Percentiles rank a stretch among this genome's conserved stretches.
Conservation (phyloP, 306 rosid genomes). For the Glycine latifolia region DNA sequence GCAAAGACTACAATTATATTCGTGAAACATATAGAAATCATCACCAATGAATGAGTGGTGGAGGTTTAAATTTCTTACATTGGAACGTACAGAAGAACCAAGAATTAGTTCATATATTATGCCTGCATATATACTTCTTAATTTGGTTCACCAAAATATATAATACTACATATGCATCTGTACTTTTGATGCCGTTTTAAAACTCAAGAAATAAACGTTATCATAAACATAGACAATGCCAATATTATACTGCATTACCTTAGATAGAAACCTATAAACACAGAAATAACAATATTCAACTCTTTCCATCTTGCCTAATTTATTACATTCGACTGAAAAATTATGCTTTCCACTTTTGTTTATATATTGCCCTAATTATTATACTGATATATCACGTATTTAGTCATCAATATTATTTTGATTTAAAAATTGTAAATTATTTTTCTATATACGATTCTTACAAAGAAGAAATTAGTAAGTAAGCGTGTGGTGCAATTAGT, state of each 20-base stretch:
- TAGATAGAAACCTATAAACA: too few relatives aligned
- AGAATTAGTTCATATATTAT: conserved; percentile 33
- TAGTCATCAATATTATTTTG: too few relatives aligned
- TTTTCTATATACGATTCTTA: too few relatives aligned
- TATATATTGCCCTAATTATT: too few relatives aligned
- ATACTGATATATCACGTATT: too few relatives aligned
- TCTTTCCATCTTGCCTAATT: too few relatives aligned
- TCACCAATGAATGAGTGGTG: conserved; percentile 35
- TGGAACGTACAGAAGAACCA: neutral
- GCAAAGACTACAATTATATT: conserved; percentile 13
- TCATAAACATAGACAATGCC: neutral
- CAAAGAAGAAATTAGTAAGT: too few relatives aligned
- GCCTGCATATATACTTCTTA: conserved; percentile 2
- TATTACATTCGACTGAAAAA: too few relatives aligned
- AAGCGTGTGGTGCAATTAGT: too few relatives aligned
- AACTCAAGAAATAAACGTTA: neutral
- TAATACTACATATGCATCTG: neutral
- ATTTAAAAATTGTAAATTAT: too few relatives aligned
- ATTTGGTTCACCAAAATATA: neutral
- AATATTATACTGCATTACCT: neutral
- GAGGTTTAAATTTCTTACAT: conserved; percentile 4
- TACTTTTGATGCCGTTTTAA: conserved; percentile 2
- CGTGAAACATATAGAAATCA: conserved; percentile 9
- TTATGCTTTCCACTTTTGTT: too few relatives aligned
- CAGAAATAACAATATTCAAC: too few relatives aligned